These are phyloP conservation scores for Gossypium aridum DNA, from an alignment of 441 rosid genomes.

Conservation along the genomic window DNA sequence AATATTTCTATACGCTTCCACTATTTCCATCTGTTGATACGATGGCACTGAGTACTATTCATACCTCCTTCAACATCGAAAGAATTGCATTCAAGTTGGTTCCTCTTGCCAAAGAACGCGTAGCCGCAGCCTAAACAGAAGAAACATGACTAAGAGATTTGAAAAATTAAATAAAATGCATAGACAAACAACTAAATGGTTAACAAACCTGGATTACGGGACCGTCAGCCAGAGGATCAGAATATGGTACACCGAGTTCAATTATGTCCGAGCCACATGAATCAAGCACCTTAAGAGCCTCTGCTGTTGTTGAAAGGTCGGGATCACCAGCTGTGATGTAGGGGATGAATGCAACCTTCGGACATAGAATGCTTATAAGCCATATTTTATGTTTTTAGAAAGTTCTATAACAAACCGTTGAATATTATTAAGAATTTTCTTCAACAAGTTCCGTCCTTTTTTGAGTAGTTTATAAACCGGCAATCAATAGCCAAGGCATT, in stretches of 20 bases:
- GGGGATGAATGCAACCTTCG: conserved; percentile 86
- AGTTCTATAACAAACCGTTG: not conserved
- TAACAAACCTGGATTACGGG: conserved; percentile 84
- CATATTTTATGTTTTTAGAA: not conserved
- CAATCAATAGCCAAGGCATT: not conserved
- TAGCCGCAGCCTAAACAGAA: conserved; percentile 75
- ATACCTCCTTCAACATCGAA: conserved; percentile 83
- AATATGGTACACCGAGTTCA: conserved; percentile 92
- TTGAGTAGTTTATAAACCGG: not conserved
- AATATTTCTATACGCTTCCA: not conserved
- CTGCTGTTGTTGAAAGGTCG: conserved; percentile 83
- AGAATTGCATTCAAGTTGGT: conserved; percentile 65
- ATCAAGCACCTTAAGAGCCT: conserved; percentile 85
- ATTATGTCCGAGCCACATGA: conserved; percentile 89
- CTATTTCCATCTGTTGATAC: not conserved
- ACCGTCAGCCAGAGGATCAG: conserved; percentile 96
- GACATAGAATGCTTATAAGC: conserved; percentile 11
- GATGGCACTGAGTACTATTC: not conserved
- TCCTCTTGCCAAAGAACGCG: conserved; percentile 83
- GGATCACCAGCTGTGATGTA: conserved; percentile 97
- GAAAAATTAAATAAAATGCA: not conserved
- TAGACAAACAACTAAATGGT: not conserved
- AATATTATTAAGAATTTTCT: not conserved
- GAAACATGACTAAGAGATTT: conserved; percentile 5
- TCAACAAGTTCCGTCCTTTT: not conserved